These are phyloP conservation scores for Limnomonas spitsbergensis DNA, from an alignment of 139 green algal genomes.

Conservation along the genomic window DNA sequence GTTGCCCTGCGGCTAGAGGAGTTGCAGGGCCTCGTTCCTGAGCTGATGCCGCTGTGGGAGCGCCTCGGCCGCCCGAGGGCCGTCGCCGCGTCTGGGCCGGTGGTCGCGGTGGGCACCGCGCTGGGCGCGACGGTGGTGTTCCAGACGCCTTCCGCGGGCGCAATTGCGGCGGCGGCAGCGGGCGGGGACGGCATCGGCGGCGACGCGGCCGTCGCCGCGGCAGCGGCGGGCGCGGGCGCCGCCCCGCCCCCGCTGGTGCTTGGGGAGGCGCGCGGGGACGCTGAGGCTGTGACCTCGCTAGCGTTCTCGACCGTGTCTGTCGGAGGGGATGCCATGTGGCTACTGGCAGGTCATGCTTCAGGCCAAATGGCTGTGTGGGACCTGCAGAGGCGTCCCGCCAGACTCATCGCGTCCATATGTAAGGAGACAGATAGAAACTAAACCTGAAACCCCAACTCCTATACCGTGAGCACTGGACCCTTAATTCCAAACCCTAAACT, in stretches of 20 bases:
- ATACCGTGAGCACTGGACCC: background rate
- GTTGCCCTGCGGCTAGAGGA: conserved; percentile 51
- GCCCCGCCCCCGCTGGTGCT: conserved; percentile 19
- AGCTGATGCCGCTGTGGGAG: conserved; percentile 28
- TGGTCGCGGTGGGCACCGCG: conserved; percentile 45
- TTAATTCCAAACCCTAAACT: too few species aligned
- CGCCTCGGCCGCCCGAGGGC: conserved; percentile 19
- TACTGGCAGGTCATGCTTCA: conserved; percentile 48
- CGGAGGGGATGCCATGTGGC: conserved; percentile 42
- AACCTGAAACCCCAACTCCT: background rate
- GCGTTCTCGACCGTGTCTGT: conserved; percentile 26
- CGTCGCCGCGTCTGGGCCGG: conserved; percentile 27
- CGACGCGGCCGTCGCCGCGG: background rate
- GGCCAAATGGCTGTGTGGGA: conserved; percentile 48
- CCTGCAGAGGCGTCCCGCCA: conserved; percentile 34
- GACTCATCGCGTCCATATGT: conserved; percentile 32
- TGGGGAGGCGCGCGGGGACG: conserved; percentile 33
- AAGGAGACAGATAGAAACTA: background rate
- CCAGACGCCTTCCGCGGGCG: conserved; percentile 31
- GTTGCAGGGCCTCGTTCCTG: conserved; percentile 16
- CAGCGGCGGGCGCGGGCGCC: background rate
- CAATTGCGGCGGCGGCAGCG: background rate
- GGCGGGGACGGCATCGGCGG: background rate
- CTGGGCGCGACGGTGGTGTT: conserved; percentile 30
- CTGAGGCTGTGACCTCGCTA: conserved; percentile 47